Conservation (phyloP, 192 early-diverging fungal species). For the Coemansia sp. region DNA sequence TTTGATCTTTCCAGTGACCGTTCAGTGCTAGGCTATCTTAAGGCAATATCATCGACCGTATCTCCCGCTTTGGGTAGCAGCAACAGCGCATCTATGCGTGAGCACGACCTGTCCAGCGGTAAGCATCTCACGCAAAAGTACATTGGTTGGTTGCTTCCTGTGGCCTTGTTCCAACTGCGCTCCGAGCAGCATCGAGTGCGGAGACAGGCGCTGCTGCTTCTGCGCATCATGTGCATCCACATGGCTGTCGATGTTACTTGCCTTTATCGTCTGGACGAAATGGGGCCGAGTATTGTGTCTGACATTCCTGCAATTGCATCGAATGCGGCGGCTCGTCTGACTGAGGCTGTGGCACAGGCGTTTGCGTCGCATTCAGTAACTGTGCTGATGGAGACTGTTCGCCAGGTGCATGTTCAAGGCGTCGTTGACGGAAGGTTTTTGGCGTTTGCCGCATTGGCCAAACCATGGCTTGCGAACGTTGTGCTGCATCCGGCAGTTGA, state of each 20-base stretch:
- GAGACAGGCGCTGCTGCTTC: slow-evolving; percentile 37
- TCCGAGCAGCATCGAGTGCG: slow-evolving; percentile 26
- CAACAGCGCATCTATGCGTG: not conserved
- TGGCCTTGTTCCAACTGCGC: slow-evolving; percentile 37
- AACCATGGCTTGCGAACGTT: slow-evolving; percentile 44
- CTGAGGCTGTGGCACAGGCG: slow-evolving; percentile 20
- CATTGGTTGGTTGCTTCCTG: slow-evolving; percentile 20
- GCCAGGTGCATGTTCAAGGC: slow-evolving; percentile 36
- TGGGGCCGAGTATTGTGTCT: slow-evolving; percentile 43
- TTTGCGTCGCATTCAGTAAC: slow-evolving; percentile 22
- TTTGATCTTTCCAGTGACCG: slow-evolving; percentile 17
- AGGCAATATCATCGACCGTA: slow-evolving; percentile 25
- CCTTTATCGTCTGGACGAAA: slow-evolving; percentile 23
- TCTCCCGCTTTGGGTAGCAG: not conserved
- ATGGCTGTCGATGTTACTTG: slow-evolving; percentile 11
- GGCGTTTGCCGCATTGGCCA: slow-evolving; percentile 11
- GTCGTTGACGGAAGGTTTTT: slow-evolving; percentile 7
- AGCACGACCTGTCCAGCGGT: not conserved
- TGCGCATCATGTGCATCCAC: slow-evolving; percentile 34
- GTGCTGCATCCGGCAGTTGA: slow-evolving; percentile 9
- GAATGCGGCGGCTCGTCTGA: slow-evolving; percentile 17
- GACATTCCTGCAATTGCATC: slow-evolving; percentile 41
- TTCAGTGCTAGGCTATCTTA: slow-evolving; percentile 32
- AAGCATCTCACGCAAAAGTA: slow-evolving; percentile 19
- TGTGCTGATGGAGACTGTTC: slow-evolving; percentile 30